phyloP scores from a whole-genome alignment of 2,329 filamentous ascomycete genomes.

The Trichophyton simii region DNA sequence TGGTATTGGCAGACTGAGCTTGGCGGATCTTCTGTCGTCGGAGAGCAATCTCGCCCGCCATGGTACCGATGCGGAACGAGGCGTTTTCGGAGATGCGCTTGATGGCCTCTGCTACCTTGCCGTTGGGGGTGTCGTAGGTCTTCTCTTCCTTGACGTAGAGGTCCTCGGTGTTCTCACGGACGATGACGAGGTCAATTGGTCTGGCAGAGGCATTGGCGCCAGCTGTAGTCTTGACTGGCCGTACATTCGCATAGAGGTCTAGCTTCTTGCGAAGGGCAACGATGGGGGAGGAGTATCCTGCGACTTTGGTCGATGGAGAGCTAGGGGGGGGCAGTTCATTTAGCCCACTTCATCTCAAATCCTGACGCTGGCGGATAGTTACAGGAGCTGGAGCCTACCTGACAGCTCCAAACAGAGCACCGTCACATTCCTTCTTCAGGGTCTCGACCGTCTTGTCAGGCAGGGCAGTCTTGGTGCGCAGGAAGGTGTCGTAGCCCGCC shows the following conservation, averaged over 20 bases:
- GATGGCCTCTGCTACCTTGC: constrained; percentile 89
- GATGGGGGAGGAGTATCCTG: constrained; percentile 92
- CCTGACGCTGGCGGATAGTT: neutral
- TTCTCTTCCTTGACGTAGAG: constrained; percentile 95
- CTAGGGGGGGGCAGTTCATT: constrained; percentile 23
- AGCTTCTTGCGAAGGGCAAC: constrained; percentile 92
- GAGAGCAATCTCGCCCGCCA: constrained; percentile 89
- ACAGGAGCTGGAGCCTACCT: constrained; percentile 34
- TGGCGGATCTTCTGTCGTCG: constrained; percentile 70
- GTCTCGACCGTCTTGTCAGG: constrained; percentile 82
- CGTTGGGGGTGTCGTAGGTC: constrained; percentile 57
- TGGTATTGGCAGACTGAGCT: constrained; percentile 30
- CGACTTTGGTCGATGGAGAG: constrained; percentile 78
- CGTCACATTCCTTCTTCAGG: constrained; percentile 85
- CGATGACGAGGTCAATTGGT: constrained; percentile 92
- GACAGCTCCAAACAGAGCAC: constrained; percentile 91
- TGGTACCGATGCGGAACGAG: constrained; percentile 72
- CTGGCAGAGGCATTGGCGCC: constrained; percentile 34
- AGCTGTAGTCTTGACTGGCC: constrained; percentile 76
- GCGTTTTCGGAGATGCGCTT: constrained; percentile 90
- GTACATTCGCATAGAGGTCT: constrained; percentile 92
- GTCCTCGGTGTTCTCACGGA: constrained; percentile 97
- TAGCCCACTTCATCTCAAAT: neutral
- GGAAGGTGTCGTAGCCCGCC: constrained; percentile 87
- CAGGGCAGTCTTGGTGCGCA: constrained; percentile 74